phyloP scores from a whole-genome alignment of 148 eudicot genomes.

The Cornus controversa region DNA sequence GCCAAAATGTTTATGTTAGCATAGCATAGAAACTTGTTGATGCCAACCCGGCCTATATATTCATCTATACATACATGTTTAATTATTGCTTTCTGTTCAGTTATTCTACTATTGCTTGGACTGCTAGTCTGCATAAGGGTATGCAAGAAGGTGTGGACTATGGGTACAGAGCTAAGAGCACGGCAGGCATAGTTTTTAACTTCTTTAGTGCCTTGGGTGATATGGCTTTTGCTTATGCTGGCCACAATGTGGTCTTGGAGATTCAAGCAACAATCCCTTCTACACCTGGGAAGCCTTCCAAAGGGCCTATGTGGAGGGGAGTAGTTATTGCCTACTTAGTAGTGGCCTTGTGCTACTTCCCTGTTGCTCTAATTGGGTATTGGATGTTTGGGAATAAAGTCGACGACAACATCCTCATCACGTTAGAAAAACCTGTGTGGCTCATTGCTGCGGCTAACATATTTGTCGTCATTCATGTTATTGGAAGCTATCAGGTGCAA shows the following conservation, averaged over 20 bases:
- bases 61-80: too few species aligned
- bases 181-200: constrained; percentile 36
- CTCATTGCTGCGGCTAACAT: constrained; percentile 33
- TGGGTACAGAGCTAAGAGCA: constrained; percentile 26
- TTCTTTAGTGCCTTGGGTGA: constrained; percentile 50
- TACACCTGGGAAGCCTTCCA: constrained; percentile 43
- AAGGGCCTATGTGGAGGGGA: constrained; percentile 52
- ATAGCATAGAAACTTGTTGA: too few species aligned
- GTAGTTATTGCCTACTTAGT: constrained; percentile 27
- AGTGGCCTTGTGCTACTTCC: constrained; percentile 33
- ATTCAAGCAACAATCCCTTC: constrained; percentile 36
- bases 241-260: constrained; percentile 50
- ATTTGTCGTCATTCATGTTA: constrained; percentile 45
- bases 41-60: too few species aligned
- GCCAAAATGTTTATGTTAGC: too few species aligned
- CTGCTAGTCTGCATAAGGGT: constrained; percentile 35
- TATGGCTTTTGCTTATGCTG: constrained; percentile 52
- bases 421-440: constrained; percentile 26
- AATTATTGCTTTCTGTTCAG: constrained; percentile 16
- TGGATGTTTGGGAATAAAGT: constrained; percentile 22
- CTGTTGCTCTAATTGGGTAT: constrained; percentile 29
- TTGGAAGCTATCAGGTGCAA: constrained; percentile 48
- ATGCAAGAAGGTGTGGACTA: constrained; percentile 32
- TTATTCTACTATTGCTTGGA: constrained; percentile 51
- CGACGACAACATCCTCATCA: constrained; percentile 24